A percentile compares a stretch with the other conserved stretches of the same genome.
phyloP scores from a whole-genome alignment of 176 grass and related monocot genomes.

The Triticum dicoccoides region DNA sequence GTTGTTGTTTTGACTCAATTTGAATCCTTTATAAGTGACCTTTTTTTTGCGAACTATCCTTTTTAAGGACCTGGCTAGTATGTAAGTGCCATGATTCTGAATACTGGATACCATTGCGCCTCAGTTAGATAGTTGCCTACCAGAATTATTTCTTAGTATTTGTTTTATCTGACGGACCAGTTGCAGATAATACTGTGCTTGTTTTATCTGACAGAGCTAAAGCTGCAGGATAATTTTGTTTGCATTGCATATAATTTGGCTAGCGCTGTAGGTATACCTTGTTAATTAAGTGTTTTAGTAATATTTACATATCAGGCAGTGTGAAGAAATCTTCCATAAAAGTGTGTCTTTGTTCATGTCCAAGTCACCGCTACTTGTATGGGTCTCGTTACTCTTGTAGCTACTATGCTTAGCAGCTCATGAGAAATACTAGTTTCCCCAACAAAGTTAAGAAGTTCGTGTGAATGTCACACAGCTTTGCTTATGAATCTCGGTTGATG shows the following conservation, averaged over 20 bases:
- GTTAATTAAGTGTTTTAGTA: not conserved
- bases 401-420: not conserved
- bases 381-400: not conserved
- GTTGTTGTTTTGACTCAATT: not conserved
- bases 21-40: not conserved
- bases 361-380: not conserved
- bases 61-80: not conserved
- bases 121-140: not conserved
- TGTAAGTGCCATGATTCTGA: not conserved
- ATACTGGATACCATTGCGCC: not conserved
- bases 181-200: not conserved
- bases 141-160: not conserved
- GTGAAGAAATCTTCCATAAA: not conserved
- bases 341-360: not conserved
- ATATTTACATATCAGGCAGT: not conserved
- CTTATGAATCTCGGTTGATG: slow-evolving; percentile 1
- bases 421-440: not conserved
- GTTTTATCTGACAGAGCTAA: not conserved
- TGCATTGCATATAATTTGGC: not conserved
- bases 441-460: not conserved
- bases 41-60: too few relatives aligned
- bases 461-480: not conserved
- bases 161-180: not conserved
- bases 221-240: not conserved
- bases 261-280: not conserved